These are phyloP conservation scores for Mycena olivaceomarginata DNA, from an alignment of 768 basidiomycete species.

Conservation along the genomic window DNA sequence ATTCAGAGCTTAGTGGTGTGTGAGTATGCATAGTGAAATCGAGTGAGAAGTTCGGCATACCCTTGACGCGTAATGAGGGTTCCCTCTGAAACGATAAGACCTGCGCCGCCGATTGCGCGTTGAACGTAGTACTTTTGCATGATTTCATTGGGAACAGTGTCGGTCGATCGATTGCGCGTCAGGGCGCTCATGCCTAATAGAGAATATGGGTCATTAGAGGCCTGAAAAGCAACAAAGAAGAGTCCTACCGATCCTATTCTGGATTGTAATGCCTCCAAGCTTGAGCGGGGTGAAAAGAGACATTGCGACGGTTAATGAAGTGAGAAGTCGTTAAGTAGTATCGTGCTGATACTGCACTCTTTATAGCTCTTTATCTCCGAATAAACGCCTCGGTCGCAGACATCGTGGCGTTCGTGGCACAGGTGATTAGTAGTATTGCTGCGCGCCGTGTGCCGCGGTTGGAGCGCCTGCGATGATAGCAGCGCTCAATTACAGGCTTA, in stretches of 20 bases:
- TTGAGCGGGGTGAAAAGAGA: constrained; percentile 35
- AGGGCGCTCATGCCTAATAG: constrained; percentile 56
- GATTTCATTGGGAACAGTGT: constrained; percentile 60
- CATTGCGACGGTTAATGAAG: constrained; percentile 11
- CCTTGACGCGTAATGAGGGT: constrained; percentile 65
- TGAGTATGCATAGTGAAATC: not conserved
- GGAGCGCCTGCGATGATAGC: not conserved
- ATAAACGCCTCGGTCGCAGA: not conserved
- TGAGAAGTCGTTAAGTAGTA: not conserved
- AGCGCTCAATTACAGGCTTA: not conserved
- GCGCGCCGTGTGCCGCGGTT: not conserved
- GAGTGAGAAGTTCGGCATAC: constrained; percentile 34
- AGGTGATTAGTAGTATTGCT: not conserved
- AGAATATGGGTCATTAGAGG: not conserved
- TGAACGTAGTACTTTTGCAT: constrained; percentile 64
- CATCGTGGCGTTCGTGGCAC: no score
- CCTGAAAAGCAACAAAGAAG: no score
- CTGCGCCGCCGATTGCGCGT: constrained; percentile 59
- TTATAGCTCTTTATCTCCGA: not conserved
- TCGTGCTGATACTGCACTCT: not conserved
- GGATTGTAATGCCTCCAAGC: constrained; percentile 30
- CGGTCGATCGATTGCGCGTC: constrained; percentile 62
- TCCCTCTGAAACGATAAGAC: constrained; percentile 63
- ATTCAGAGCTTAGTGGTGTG: constrained; percentile 47
- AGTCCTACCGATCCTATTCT: constrained; percentile 27